Conservation (phyloP, 2,329 filamentous ascomycete genomes). For the Arthroderma sp. region DNA sequence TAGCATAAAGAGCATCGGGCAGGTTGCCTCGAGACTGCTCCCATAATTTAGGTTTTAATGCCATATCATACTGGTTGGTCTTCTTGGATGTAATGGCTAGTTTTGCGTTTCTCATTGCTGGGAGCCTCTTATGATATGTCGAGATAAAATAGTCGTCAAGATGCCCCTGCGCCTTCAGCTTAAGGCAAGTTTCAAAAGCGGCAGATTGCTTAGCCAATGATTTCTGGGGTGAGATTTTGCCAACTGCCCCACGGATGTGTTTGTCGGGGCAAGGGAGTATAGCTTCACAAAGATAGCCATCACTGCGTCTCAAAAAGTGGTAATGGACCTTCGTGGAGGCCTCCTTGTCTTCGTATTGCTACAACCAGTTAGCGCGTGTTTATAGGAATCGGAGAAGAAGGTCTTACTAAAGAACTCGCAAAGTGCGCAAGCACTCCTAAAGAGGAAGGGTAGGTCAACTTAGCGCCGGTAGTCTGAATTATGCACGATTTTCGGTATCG, state of each 20-base stretch:
- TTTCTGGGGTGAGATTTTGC: constrained; percentile 54
- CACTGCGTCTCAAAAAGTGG: constrained; percentile 42
- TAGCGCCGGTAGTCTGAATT: constrained; percentile 57
- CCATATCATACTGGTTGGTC: constrained; percentile 61
- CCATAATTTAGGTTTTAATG: constrained; percentile 69
- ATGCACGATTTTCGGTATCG: constrained; percentile 41
- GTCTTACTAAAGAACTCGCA: constrained; percentile 48
- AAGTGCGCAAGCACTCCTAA: constrained; percentile 61
- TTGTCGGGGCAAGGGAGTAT: constrained; percentile 51
- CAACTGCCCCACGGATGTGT: constrained; percentile 54
- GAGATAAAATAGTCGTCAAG: constrained; percentile 66
- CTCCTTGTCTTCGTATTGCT: constrained; percentile 36
- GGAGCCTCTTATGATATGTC: constrained; percentile 55
- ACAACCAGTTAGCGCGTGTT: constrained; percentile 6
- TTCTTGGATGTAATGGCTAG: constrained; percentile 72
- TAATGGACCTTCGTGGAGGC: constrained; percentile 43
- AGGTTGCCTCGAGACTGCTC: constrained; percentile 27
- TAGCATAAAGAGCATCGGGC: constrained; percentile 47
- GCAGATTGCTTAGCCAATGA: constrained; percentile 73
- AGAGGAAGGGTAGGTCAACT: constrained; percentile 63
- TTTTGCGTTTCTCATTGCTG: constrained; percentile 73
- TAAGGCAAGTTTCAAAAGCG: constrained; percentile 68
- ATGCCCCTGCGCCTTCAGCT: constrained; percentile 51
- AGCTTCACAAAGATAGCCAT: constrained; percentile 62
- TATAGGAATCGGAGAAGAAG: not conserved